Percentiles rank a stretch among this genome's conserved stretches.
Conservation (phyloP, 345 rosid species). For the Sisymbrium irio region DNA sequence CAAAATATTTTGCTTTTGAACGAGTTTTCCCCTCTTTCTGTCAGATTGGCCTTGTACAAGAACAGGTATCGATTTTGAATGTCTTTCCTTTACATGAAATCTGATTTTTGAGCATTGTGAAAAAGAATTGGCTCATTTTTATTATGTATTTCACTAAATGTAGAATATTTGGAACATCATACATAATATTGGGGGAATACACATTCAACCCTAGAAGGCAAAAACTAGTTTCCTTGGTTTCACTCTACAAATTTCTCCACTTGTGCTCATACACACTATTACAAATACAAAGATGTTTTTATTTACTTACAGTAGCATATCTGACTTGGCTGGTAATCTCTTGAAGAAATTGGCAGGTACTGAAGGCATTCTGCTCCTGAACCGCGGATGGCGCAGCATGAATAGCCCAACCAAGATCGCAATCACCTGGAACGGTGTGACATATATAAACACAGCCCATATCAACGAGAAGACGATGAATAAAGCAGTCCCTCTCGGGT, state of each 20-base stretch:
- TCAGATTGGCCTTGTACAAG: not conserved
- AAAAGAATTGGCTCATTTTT: conserved; percentile 14
- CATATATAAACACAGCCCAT: conserved; percentile 70
- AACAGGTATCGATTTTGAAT: not conserved
- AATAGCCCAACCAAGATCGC: conserved; percentile 68
- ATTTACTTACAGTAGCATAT: conserved; percentile 60
- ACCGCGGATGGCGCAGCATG: conserved; percentile 89
- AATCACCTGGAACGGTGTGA: conserved; percentile 86
- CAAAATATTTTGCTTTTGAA: not conserved
- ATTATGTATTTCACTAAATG: conserved; percentile 12
- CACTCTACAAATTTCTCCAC: conserved; percentile 31
- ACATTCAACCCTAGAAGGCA: conserved; percentile 21
- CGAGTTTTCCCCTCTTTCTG: not conserved
- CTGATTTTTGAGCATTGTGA: not conserved
- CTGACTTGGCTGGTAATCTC: conserved; percentile 88
- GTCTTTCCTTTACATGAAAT: not conserved
- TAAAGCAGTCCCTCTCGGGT: conserved; percentile 84
- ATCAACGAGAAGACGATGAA: conserved; percentile 72
- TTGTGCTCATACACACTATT: conserved; percentile 18
- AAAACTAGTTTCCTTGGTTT: conserved; percentile 25
- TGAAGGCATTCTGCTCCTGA: conserved; percentile 82
- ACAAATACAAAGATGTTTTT: conserved; percentile 14
- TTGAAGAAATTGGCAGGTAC: conserved; percentile 95
- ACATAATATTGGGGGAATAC: not conserved
- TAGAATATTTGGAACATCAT: conserved; percentile 9